Evolutionary conservation across 2,329 filamentous ascomycete species (phyloP), one percentile per base, ranked within the genome.

Genomic region (Aspergillus uvarum): DNA sequence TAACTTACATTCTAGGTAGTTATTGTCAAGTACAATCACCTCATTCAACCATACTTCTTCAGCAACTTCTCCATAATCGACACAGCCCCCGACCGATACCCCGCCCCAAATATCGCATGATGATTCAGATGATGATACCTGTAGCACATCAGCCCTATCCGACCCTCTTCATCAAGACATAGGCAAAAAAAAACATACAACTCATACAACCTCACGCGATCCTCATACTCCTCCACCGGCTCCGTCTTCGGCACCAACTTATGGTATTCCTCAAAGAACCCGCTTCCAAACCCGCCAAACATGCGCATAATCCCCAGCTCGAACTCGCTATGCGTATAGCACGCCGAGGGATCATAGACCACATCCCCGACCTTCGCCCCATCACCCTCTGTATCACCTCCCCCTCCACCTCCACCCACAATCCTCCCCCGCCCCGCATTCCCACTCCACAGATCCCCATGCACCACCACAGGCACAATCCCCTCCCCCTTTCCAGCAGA

Each of bases 221-320:
- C 93, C n/a, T 89, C 87, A 80, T 91, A 96, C 79, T 98, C 93
- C 11, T 84, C 86, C 11, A 81, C 83, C 0, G 93, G 93, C 72
- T 96, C 90, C 8, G 89, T 88, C 78, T 89, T 96, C 0, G 89
- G 89, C 51, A 93, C 87, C 24, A 92, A 71, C 44, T 79, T 74
- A 72, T 90, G 85, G 73, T 97, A 98, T 72, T 95, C 91, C 32
- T 82, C 82, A 81, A 90, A 87, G 69, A 96, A 96, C 1, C 71
- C 74, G 0, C 74, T 68, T 0, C 87, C 87, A 75, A 96, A 96
- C 0, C 94, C 94, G 0, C 93, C 93, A 82, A 97, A 98, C 92
- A 97, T 96, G 54, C 84, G 85, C 92, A 97, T 97, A 66, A 96
- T 96, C 0, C 94, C 94, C 55, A 96, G 79, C 67, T 97, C 94